Conservation (phyloP, 805 yeast species). For the Candida anglica region DNA sequence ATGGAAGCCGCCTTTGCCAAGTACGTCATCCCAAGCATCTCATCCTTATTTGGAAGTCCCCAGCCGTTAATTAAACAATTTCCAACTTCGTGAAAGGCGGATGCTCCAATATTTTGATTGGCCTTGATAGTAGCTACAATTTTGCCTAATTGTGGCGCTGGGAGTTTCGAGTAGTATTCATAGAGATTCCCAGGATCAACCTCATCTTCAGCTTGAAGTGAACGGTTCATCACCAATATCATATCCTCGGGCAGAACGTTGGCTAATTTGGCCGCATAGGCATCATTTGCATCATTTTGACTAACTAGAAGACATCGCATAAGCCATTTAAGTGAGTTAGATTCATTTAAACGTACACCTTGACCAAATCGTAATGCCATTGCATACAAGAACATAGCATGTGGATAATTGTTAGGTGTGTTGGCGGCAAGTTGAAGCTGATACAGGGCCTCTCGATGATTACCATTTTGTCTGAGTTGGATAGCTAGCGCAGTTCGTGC, state of each 20-base stretch:
- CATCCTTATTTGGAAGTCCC: constrained; percentile 50
- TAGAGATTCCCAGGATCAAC: constrained; percentile 23
- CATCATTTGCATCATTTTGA: constrained; percentile 2
- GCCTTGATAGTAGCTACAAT: constrained; percentile 28
- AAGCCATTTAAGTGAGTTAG: constrained; percentile 57
- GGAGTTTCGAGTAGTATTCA: constrained; percentile 18
- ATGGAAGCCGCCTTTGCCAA: constrained; percentile 62
- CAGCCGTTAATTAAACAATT: constrained; percentile 52
- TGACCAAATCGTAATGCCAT: constrained; percentile 64
- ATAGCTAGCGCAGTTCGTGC: constrained; percentile 41
- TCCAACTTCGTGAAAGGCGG: constrained; percentile 61
- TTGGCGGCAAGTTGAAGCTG: constrained; percentile 63
- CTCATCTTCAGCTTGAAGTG: constrained; percentile 18
- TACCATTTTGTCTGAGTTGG: constrained; percentile 51
- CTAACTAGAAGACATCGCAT: constrained; percentile 38
- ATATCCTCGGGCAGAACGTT: constrained; percentile 25
- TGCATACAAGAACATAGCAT: constrained; percentile 67
- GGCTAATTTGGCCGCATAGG: constrained; percentile 20
- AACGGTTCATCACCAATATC: constrained; percentile 19
- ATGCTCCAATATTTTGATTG: constrained; percentile 41
- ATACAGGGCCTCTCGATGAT: constrained; percentile 64
- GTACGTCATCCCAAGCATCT: constrained; percentile 51
- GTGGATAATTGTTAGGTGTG: constrained; percentile 49
- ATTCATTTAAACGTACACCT: constrained; percentile 57
- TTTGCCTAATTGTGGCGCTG: constrained; percentile 21